A percentile compares a stretch with the other conserved stretches of the same genome.
phyloP scores from a whole-genome alignment of 345 rosid genomes.

The Acer negundo region DNA sequence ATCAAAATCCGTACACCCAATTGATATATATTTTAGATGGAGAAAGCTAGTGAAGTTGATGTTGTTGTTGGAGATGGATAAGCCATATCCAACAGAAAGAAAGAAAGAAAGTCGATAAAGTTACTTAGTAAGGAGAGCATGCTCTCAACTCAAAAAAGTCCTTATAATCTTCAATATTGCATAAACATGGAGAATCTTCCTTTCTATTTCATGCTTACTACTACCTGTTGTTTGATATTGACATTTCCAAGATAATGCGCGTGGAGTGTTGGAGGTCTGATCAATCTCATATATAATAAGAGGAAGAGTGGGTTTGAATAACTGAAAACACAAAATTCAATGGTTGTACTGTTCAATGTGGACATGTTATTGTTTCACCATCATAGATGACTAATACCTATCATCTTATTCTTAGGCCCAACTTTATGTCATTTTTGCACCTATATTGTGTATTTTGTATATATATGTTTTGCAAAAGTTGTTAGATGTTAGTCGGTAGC shows the following conservation, averaged over 20 bases:
- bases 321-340: background rate
- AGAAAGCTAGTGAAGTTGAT: background rate
- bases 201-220: background rate
- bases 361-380: background rate
- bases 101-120: background rate
- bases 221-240: background rate
- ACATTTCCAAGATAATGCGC: background rate
- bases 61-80: too few species aligned
- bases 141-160: background rate
- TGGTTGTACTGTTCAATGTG: background rate
- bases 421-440: background rate
- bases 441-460: too few species aligned
- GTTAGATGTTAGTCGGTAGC: too few species aligned
- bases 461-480: too few species aligned
- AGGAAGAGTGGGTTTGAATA: too few species aligned
- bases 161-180: too few species aligned
- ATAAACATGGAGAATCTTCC: background rate
- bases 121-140: background rate
- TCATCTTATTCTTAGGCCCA: background rate
- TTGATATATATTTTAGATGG: background rate
- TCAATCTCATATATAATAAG: too few species aligned
- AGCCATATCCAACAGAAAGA: background rate
- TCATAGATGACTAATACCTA: background rate
- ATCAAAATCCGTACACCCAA: background rate
- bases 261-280: background rate